A percentile compares a stretch with the other conserved stretches of the same genome.
phyloP scores from a whole-genome alignment of 306 rosid genomes.

The Lagenaria siceraria region DNA sequence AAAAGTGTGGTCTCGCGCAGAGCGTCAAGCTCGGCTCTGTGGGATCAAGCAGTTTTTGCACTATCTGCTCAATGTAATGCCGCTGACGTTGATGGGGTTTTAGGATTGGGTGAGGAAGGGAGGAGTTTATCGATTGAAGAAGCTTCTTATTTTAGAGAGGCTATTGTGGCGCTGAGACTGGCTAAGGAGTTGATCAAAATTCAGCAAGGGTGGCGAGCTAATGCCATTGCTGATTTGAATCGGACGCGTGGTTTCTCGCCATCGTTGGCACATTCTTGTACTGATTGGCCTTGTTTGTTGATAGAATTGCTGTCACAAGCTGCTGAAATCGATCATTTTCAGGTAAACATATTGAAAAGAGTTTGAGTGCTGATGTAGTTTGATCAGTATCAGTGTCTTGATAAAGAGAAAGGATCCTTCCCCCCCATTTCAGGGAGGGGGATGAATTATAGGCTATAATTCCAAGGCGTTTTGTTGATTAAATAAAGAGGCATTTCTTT shows the following conservation, averaged over 20 bases:
- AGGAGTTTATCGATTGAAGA: conserved; percentile 47
- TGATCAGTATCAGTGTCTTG: background rate
- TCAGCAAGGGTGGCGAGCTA: conserved; percentile 60
- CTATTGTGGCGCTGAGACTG: conserved; percentile 48
- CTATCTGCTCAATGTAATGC: conserved; percentile 38
- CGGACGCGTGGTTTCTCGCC: conserved; percentile 41
- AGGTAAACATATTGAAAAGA: conserved; percentile 27
- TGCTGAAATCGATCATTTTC: conserved; percentile 84
- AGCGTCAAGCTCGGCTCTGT: conserved; percentile 34
- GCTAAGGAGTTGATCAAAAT: conserved; percentile 63
- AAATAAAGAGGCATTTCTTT: background rate
- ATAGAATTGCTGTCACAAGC: conserved; percentile 79
- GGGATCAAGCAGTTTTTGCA: conserved; percentile 66
- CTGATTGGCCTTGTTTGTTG: conserved; percentile 91
- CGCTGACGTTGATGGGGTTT: conserved; percentile 36
- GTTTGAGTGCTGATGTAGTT: conserved; percentile 1
- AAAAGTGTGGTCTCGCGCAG: conserved; percentile 20
- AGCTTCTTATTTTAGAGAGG: conserved; percentile 62
- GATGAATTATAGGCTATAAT: background rate
- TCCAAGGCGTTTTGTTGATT: background rate
- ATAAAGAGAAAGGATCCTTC: background rate
- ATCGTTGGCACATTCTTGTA: conserved; percentile 56
- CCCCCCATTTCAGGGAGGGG: background rate
- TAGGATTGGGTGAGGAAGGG: conserved; percentile 34
- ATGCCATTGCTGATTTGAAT: conserved; percentile 66